A percentile compares a stretch with the other conserved stretches of the same genome.
Evolutionary conservation across 345 rosid genomes (phyloP).

Genomic region (Populus nigra): DNA sequence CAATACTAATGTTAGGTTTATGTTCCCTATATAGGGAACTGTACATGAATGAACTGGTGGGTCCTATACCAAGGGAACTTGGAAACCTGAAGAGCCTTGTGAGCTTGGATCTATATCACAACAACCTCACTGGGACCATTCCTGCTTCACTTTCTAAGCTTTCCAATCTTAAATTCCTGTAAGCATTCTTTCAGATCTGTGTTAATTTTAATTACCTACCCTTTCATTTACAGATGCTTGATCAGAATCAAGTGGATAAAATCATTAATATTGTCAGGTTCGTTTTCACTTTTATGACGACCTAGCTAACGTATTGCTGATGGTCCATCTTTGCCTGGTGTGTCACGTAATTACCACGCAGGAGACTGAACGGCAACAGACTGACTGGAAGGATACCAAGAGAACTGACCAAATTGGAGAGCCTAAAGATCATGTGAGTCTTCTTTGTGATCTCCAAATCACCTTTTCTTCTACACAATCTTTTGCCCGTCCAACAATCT

Average conservation of each 20-base stretch:
- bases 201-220: background rate
- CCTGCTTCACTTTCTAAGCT: slow-evolving; percentile 63
- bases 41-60: slow-evolving; percentile 55
- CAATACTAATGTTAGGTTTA: slow-evolving; percentile 9
- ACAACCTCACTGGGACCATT: slow-evolving; percentile 56
- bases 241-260: background rate
- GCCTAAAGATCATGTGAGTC: slow-evolving; percentile 64
- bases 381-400: slow-evolving; percentile 67
- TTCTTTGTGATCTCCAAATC: background rate
- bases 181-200: slow-evolving; percentile 11
- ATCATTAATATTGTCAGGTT: background rate
- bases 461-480: background rate
- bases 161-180: slow-evolving; percentile 64
- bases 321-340: background rate
- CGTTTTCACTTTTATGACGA: background rate
- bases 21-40: slow-evolving; percentile 44
- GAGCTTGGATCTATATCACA: slow-evolving; percentile 67
- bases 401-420: slow-evolving; percentile 51
- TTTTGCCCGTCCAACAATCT: background rate
- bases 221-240: background rate
- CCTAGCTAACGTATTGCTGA: background rate
- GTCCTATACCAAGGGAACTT: slow-evolving; percentile 57
- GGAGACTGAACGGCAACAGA: slow-evolving; percentile 63
- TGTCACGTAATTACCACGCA: slow-evolving; percentile 22
- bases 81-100: slow-evolving; percentile 59